These are phyloP conservation scores for Phytopythium oedochilum DNA, from an alignment of 352 stramenopile species.

Conservation along the genomic window DNA sequence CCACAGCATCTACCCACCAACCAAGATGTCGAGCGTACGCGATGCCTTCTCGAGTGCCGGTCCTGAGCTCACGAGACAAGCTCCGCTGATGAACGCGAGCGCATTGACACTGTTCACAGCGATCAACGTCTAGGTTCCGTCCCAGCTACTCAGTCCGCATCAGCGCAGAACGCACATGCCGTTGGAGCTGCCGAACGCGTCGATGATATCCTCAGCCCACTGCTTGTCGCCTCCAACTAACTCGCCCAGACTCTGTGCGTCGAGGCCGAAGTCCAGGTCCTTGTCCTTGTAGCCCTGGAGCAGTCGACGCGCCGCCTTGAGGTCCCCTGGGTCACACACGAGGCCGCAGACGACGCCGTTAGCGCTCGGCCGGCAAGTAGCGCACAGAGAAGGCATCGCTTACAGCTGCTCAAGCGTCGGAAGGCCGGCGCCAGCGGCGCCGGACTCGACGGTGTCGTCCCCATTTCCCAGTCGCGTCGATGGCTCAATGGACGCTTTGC, in stretches of 20 bases:
- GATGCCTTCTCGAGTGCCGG: slow-evolving; percentile 45
- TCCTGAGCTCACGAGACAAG: slow-evolving; percentile 33
- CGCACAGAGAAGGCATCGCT: not conserved
- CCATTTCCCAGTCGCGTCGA: slow-evolving; percentile 24
- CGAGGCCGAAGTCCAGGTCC: slow-evolving; percentile 67
- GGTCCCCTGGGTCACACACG: slow-evolving; percentile 27
- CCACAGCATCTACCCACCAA: too few relatives aligned
- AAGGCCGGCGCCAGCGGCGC: slow-evolving; percentile 39
- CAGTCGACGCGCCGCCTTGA: slow-evolving; percentile 41
- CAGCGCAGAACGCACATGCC: slow-evolving; percentile 47
- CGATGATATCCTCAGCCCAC: slow-evolving; percentile 51
- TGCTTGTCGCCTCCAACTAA: slow-evolving; percentile 42
- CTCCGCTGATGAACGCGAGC: slow-evolving; percentile 59
- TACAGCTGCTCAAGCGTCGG: slow-evolving; percentile 51
- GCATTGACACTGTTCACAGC: slow-evolving; percentile 42
- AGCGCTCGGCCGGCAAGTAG: not conserved
- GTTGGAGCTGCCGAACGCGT: slow-evolving; percentile 49
- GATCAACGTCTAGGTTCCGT: not conserved
- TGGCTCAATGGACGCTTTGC: too few relatives aligned
- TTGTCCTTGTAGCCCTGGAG: slow-evolving; percentile 71
- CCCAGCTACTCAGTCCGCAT: too few relatives aligned
- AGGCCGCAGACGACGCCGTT: not conserved
- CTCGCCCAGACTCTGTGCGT: slow-evolving; percentile 40
- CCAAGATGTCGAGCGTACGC: slow-evolving; percentile 5
- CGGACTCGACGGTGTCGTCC: slow-evolving; percentile 34